phyloP scores from a whole-genome alignment of 208 protist genomes.

The Endotrypanum monterogeii region DNA sequence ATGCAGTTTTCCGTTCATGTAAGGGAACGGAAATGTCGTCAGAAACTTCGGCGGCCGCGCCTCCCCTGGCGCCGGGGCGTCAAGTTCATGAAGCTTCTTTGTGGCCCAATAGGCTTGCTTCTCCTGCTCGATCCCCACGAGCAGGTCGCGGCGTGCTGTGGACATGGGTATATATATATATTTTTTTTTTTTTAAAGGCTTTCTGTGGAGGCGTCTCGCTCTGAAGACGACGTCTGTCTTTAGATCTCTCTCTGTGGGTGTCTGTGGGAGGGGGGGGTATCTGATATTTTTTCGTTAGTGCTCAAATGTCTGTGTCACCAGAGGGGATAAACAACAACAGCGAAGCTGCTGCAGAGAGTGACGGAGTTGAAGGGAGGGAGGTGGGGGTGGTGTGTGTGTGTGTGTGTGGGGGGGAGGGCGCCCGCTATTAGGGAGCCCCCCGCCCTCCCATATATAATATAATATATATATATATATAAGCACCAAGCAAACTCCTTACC shows the following conservation, averaged over 20 bases:
- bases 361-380: background rate
- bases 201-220: too few species aligned
- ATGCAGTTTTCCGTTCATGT: constrained; percentile 99
- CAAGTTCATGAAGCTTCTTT: constrained; percentile 63
- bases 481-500: background rate
- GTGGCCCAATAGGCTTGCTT: constrained; percentile 66
- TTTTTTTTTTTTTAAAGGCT: too few species aligned
- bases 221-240: background rate
- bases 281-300: background rate
- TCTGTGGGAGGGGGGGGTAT: background rate
- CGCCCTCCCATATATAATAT: too few species aligned
- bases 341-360: background rate
- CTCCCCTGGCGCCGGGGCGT: constrained; percentile 62
- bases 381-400: too few species aligned
- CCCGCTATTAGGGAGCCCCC: too few species aligned
- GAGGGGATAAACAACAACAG: background rate
- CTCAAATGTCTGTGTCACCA: too few species aligned
- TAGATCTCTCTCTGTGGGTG: background rate
- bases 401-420: too few species aligned
- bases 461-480: too few species aligned
- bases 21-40: constrained; percentile 99
- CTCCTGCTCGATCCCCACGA: constrained; percentile 71
- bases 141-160: constrained; percentile 72
- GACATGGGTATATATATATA: constrained; percentile 63
- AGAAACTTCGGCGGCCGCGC: constrained; percentile 94